These are phyloP conservation scores for Actinomucor elegans DNA, from an alignment of 371 early-diverging fungal species.

Conservation along the genomic window DNA sequence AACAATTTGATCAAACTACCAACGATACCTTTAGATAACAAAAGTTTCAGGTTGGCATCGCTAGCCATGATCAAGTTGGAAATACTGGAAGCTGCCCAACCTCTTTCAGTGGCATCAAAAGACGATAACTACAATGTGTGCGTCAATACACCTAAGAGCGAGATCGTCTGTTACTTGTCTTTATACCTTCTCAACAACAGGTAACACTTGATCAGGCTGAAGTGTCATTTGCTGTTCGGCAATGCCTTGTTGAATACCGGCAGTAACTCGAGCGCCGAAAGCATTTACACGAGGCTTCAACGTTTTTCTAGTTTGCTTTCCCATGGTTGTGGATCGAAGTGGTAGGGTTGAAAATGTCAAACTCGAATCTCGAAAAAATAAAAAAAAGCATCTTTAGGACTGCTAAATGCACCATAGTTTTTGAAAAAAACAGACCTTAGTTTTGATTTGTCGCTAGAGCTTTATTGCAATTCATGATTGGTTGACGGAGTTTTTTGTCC, in stretches of 20 bases:
- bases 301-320: conserved; percentile 34
- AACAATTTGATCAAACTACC: conserved; percentile 69
- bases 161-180: background rate
- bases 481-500: no score
- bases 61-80: conserved; percentile 74
- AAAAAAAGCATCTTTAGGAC: background rate
- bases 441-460: no score
- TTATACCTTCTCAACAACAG: conserved; percentile 61
- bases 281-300: conserved; percentile 26
- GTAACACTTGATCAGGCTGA: conserved; percentile 48
- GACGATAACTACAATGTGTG: conserved; percentile 54
- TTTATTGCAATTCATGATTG: no score
- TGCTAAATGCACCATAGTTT: no score
- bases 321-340: conserved; percentile 34
- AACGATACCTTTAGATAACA: conserved; percentile 72
- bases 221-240: conserved; percentile 18
- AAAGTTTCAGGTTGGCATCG: conserved; percentile 59
- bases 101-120: conserved; percentile 71
- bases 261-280: conserved; percentile 20
- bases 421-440: no score
- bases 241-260: conserved; percentile 29
- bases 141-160: no score
- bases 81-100: conserved; percentile 88
- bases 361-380: background rate
- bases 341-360: no score